Evolutionary conservation across 2,329 filamentous ascomycete species (phyloP).

Genomic region (Fusarium phyllophilum): DNA sequence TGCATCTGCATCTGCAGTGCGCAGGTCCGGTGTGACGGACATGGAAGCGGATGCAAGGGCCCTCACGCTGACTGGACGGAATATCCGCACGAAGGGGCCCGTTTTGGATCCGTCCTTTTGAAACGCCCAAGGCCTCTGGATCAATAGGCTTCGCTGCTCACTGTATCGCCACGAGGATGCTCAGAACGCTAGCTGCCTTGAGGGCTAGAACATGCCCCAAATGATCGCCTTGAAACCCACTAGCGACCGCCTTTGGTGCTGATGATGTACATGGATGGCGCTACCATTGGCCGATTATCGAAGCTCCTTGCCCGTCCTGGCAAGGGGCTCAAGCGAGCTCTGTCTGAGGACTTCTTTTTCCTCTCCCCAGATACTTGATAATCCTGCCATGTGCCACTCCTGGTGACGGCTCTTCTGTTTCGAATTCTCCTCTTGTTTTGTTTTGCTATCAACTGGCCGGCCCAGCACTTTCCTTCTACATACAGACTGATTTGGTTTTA

Average conservation of each 20-base stretch:
- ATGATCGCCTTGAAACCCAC: slow-evolving; percentile 39
- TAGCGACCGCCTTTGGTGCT: slow-evolving; percentile 29
- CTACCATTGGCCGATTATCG: slow-evolving; percentile 17
- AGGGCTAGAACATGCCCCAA: slow-evolving; percentile 28
- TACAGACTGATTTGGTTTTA: slow-evolving; percentile 15
- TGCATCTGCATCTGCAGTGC: slow-evolving; percentile 14
- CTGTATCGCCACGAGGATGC: slow-evolving; percentile 26
- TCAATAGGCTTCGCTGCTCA: slow-evolving; percentile 21
- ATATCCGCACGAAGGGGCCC: slow-evolving; percentile 15
- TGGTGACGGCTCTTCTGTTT: slow-evolving; percentile 37
- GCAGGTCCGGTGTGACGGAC: slow-evolving; percentile 25
- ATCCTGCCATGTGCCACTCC: slow-evolving; percentile 36
- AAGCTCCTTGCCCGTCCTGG: slow-evolving; percentile 7
- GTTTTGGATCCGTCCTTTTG: slow-evolving; percentile 36
- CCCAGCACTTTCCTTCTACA: slow-evolving; percentile 31
- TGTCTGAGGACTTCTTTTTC: slow-evolving; percentile 33
- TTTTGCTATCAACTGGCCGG: slow-evolving; percentile 38
- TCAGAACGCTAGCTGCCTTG: slow-evolving; percentile 27
- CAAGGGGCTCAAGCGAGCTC: slow-evolving; percentile 38
- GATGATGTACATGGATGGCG: slow-evolving; percentile 14
- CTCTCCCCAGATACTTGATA: slow-evolving; percentile 38
- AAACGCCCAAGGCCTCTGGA: slow-evolving; percentile 25
- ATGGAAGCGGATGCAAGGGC: slow-evolving; percentile 32
- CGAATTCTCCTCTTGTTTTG: slow-evolving; percentile 34
- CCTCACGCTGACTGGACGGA: slow-evolving; percentile 30